Evolutionary conservation across 257 asterid species (phyloP).

Genomic region (Rhazya stricta): DNA sequence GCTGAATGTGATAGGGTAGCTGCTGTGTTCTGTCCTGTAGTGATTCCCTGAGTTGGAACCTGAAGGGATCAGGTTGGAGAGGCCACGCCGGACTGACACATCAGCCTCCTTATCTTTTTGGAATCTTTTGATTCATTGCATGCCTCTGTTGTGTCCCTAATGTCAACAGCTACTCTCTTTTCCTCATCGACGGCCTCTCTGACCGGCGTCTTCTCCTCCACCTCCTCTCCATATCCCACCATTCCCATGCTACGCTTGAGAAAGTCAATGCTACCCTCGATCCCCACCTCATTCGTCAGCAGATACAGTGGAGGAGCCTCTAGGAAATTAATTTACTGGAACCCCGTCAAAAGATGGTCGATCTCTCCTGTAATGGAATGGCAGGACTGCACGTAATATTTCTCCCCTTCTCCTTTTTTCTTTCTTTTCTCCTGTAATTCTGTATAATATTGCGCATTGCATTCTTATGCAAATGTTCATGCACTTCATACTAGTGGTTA

Average conservation of each 20-base stretch:
- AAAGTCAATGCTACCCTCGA: slow-evolving; percentile 10
- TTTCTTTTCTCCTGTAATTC: background rate
- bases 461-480: too few relatives aligned
- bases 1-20: background rate
- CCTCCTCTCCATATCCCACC: background rate
- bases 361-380: slow-evolving; percentile 63
- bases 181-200: background rate
- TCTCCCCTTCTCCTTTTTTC: background rate
- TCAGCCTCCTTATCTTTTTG: background rate
- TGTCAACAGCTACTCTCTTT: slow-evolving; percentile 20
- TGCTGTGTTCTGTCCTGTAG: background rate
- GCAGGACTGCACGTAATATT: slow-evolving; percentile 85
- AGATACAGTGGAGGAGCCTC: slow-evolving; percentile 21
- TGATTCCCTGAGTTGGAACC: background rate
- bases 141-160: background rate
- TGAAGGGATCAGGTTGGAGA: background rate
- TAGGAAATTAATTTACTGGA: slow-evolving; percentile 18
- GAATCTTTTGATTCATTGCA: too few relatives aligned
- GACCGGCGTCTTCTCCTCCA: slow-evolving; percentile 6
- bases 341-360: slow-evolving; percentile 31
- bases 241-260: slow-evolving; percentile 7
- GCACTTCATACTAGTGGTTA: background rate
- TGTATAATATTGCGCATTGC: too few relatives aligned
- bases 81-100: background rate
- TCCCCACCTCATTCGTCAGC: slow-evolving; percentile 30